These are phyloP conservation scores for Zizania palustris DNA, from an alignment of 202 grass and related monocot species.

Conservation along the genomic window DNA sequence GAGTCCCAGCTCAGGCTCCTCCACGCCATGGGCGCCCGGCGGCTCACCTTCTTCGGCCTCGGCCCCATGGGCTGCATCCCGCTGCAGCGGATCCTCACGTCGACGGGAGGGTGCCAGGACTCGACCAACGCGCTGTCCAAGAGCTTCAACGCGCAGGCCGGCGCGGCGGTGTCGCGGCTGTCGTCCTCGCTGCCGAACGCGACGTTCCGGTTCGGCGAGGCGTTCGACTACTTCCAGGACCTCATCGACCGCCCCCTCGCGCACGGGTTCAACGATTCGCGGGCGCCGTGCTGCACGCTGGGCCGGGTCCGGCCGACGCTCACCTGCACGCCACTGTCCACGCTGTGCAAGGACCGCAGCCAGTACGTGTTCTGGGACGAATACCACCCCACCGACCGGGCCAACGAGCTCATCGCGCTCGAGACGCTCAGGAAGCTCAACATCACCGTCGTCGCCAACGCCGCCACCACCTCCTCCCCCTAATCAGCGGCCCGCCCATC, in stretches of 20 bases:
- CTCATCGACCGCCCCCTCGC: slow-evolving; percentile 64
- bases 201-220: slow-evolving; percentile 79
- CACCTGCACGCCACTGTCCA: slow-evolving; percentile 85
- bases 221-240: slow-evolving; percentile 87
- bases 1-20: slow-evolving; percentile 63
- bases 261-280: slow-evolving; percentile 87
- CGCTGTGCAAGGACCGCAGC: slow-evolving; percentile 84
- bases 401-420: slow-evolving; percentile 90
- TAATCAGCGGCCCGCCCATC: too few relatives aligned
- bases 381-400: slow-evolving; percentile 90
- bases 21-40: slow-evolving; percentile 60
- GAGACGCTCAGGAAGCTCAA: slow-evolving; percentile 76
- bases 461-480: slow-evolving; percentile 21
- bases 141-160: slow-evolving; percentile 69
- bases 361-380: slow-evolving; percentile 96
- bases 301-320: slow-evolving; percentile 71
- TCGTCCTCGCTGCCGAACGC: slow-evolving; percentile 61
- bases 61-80: slow-evolving; percentile 98
- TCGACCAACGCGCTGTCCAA: slow-evolving; percentile 76
- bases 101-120: slow-evolving; percentile 66
- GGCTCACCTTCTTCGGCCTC: slow-evolving; percentile 84
- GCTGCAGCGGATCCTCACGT: slow-evolving; percentile 70
- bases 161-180: slow-evolving; percentile 40
- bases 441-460: slow-evolving; percentile 59
- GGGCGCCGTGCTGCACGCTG: slow-evolving; percentile 74